Base-by-base conservation (phyloP, 164 flowering plant species). In the Macadamia integrifolia region DNA sequence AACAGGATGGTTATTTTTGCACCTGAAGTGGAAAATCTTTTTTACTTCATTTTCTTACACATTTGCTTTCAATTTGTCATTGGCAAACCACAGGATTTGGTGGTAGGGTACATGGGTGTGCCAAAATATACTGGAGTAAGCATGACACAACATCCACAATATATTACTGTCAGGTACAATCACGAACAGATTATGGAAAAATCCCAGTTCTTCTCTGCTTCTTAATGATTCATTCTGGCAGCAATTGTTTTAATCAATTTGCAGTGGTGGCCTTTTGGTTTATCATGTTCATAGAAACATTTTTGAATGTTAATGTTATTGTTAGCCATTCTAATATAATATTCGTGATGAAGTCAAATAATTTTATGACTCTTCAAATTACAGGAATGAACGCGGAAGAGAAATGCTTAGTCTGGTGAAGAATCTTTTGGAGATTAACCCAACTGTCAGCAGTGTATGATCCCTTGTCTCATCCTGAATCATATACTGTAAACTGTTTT, bases 31-130 rank as follows among this genome's bases (percentile, higher is more conserved):
- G 50, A 46, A 46, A 11, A 46, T 8, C 50, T 46, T 46, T 23
- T 9, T 11, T 3, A 46, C 50, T 8, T 46, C 1, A 46, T 46
- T 46, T 46, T 46, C 50, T 46, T 46, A 46, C 48, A 43, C 50
- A 46, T 46, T 9, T 46, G 3, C 50, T 57, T 64, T 5, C 43
- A 48, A 40, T 23, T 57, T 40, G 15, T 8, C 49, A 44, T 48
- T 66, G 31, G 23, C 35, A 9, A 62, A 61, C 40, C 66, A n/a
- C 80, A 94, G 99, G 99, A 94, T 83, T 76, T 94, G 74, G 99
- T 94, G 69, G 95, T 94, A 62, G 99, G 99, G 56, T 94, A 94
- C 84, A 94, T 94, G 99, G 99, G 99, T 61, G 99, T 94, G 64
- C 99, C 97, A 56, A 94, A 94, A 67, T 92, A 88, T 77, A 66